Percentiles rank a stretch among this genome's conserved stretches.
These are phyloP conservation scores for Danielozyma ontarioensis DNA, from an alignment of 805 yeast genomes.

Conservation along the genomic window DNA sequence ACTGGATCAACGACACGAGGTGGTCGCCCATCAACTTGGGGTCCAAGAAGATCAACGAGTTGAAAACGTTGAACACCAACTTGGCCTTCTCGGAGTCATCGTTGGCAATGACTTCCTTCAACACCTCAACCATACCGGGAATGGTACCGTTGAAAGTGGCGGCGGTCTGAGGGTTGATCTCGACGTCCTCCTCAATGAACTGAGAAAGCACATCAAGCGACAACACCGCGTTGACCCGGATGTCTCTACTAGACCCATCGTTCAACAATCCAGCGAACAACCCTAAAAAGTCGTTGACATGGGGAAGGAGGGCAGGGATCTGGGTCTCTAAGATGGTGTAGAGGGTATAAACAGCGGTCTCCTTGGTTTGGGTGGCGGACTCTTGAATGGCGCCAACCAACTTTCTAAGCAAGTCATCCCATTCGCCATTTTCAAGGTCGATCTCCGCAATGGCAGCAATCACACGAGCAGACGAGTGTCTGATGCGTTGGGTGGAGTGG, in stretches of 20 bases:
- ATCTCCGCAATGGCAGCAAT: slow-evolving; percentile 78
- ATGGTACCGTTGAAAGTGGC: slow-evolving; percentile 59
- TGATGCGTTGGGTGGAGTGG: slow-evolving; percentile 55
- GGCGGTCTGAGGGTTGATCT: slow-evolving; percentile 39
- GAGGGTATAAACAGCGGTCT: slow-evolving; percentile 77
- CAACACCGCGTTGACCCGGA: slow-evolving; percentile 77
- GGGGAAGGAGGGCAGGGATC: slow-evolving; percentile 50
- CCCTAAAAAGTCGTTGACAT: slow-evolving; percentile 62
- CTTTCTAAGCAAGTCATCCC: slow-evolving; percentile 74
- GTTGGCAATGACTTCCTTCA: slow-evolving; percentile 64
- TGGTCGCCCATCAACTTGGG: slow-evolving; percentile 73
- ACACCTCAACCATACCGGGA: slow-evolving; percentile 76
- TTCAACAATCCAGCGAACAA: slow-evolving; percentile 65
- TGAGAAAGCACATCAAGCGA: slow-evolving; percentile 71
- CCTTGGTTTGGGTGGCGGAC: slow-evolving; percentile 54
- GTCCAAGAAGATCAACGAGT: slow-evolving; percentile 72
- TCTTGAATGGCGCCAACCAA: slow-evolving; percentile 56
- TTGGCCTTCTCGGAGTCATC: slow-evolving; percentile 71
- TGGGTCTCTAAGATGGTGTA: slow-evolving; percentile 72
- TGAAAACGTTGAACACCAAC: slow-evolving; percentile 78
- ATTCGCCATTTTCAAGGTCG: slow-evolving; percentile 59
- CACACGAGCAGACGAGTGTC: slow-evolving; percentile 88
- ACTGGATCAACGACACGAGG: slow-evolving; percentile 60
- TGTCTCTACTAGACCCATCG: slow-evolving; percentile 52
- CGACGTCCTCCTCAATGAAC: slow-evolving; percentile 56